A percentile compares a stretch with the other conserved stretches of the same genome.
Evolutionary conservation across 163 green algal species (phyloP).

Genomic region (Chlamydomonas reinhardtii): DNA sequence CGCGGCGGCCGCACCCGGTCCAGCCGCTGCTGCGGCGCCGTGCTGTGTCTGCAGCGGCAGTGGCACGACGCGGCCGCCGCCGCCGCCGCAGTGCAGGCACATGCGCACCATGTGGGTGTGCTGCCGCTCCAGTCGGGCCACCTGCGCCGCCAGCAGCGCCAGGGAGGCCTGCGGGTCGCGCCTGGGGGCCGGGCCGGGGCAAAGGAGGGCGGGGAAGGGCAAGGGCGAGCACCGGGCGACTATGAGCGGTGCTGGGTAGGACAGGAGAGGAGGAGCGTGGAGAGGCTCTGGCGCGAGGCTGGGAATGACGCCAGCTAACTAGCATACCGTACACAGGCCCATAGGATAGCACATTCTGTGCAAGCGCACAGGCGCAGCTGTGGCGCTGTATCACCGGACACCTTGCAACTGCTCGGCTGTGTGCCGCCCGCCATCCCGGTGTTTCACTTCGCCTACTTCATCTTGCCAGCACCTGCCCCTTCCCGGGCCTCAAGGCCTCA

Average conservation of each 20-base stretch:
- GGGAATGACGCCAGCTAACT: too few relatives aligned
- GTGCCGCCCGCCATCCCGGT: too few relatives aligned
- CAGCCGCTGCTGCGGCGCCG: background rate
- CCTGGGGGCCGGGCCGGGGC: constrained; percentile 33
- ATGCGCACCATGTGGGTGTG: constrained; percentile 78
- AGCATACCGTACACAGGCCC: too few relatives aligned
- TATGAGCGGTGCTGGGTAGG: too few relatives aligned
- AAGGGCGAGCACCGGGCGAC: background rate
- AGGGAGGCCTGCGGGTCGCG: constrained; percentile 73
- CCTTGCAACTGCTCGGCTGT: too few relatives aligned
- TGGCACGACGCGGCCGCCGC: constrained; percentile 55
- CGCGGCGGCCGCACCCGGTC: background rate
- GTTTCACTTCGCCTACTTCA: too few relatives aligned
- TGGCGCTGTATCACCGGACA: too few relatives aligned
- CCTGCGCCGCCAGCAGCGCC: constrained; percentile 59
- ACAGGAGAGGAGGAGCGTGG: background rate
- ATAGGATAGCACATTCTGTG: too few relatives aligned
- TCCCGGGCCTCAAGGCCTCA: too few relatives aligned
- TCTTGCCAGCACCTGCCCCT: too few relatives aligned
- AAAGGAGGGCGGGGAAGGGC: background rate
- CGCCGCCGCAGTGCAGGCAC: constrained; percentile 86
- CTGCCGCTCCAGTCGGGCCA: constrained; percentile 74
- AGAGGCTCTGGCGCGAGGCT: background rate
- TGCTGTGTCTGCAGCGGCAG: background rate
- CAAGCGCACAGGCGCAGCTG: too few relatives aligned